phyloP scores from a whole-genome alignment of 2,329 filamentous ascomycete species.

The Daldinia eschscholtzii region DNA sequence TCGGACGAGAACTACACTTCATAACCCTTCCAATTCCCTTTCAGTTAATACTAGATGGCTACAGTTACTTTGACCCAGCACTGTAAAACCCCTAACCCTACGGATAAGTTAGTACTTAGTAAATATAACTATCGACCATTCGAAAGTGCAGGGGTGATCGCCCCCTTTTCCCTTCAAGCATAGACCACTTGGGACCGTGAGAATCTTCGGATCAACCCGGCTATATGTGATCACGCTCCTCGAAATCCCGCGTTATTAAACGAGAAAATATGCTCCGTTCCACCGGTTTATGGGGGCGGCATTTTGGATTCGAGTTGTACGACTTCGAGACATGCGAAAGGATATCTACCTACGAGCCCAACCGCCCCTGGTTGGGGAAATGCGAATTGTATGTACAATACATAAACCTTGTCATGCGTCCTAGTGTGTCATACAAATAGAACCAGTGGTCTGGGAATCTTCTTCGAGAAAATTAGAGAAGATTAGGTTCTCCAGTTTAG shows the following conservation, averaged over 20 bases:
- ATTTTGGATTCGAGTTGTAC: background rate
- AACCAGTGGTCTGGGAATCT: background rate
- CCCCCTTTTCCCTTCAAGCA: background rate
- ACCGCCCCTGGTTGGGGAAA: background rate
- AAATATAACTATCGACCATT: background rate
- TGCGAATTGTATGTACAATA: background rate
- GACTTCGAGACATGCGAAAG: background rate
- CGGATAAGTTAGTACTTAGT: background rate
- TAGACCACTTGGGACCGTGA: background rate
- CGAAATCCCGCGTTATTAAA: background rate
- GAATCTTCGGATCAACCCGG: background rate
- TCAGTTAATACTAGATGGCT: background rate
- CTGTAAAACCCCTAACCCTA: background rate
- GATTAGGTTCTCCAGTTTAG: conserved; percentile 1
- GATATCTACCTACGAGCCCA: background rate
- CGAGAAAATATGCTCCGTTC: background rate
- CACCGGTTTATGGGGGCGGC: background rate
- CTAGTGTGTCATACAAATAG: conserved; percentile 11
- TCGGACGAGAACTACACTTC: background rate
- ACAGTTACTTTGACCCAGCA: background rate
- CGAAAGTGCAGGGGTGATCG: background rate
- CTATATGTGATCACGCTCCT: background rate
- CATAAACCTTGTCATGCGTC: conserved; percentile 5
- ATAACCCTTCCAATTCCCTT: background rate
- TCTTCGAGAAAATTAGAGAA: background rate